A percentile compares a stretch with the other conserved stretches of the same genome.
phyloP scores from a whole-genome alignment of 208 protist species.

The Trypanosoma avium region DNA sequence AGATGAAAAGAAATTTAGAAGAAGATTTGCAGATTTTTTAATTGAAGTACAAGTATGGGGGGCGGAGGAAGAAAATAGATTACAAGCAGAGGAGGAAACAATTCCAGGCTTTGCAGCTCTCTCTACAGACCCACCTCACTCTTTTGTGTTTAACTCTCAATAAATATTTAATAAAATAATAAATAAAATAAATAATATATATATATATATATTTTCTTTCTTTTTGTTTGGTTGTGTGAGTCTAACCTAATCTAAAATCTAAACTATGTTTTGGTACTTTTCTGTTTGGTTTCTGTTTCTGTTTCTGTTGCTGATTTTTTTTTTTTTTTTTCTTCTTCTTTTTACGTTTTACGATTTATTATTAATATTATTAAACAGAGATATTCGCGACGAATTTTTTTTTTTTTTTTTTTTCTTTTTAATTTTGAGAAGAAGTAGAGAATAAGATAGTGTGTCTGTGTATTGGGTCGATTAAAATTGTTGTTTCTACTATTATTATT shows the following conservation, averaged over 20 bases:
- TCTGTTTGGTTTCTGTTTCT: neutral
- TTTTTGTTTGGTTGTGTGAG: too few species aligned
- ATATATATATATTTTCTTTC: neutral
- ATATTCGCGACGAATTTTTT: too few species aligned
- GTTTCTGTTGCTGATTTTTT: neutral
- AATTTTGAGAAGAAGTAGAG: too few species aligned
- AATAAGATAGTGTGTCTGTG: too few species aligned
- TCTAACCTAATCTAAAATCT: too few species aligned
- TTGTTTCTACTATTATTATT: too few species aligned
- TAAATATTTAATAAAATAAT: neutral
- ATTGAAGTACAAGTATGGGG: slow-evolving; percentile 87
- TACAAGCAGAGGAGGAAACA: slow-evolving; percentile 71
- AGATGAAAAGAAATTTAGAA: slow-evolving; percentile 44
- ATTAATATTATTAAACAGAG: neutral
- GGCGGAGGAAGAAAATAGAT: slow-evolving; percentile 79
- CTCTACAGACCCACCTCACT: slow-evolving; percentile 17
- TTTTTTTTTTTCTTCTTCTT: slow-evolving; percentile 20
- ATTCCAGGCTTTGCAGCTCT: slow-evolving; percentile 54
- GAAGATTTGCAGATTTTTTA: slow-evolving; percentile 74
- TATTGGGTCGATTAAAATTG: too few species aligned
- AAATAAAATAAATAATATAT: neutral
- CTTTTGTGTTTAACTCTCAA: neutral
- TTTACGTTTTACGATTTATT: neutral
- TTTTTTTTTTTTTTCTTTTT: too few species aligned
- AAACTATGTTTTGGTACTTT: too few species aligned